phyloP scores from a whole-genome alignment of 495 filamentous ascomycete genomes.

The Cudoniella acicularis region DNA sequence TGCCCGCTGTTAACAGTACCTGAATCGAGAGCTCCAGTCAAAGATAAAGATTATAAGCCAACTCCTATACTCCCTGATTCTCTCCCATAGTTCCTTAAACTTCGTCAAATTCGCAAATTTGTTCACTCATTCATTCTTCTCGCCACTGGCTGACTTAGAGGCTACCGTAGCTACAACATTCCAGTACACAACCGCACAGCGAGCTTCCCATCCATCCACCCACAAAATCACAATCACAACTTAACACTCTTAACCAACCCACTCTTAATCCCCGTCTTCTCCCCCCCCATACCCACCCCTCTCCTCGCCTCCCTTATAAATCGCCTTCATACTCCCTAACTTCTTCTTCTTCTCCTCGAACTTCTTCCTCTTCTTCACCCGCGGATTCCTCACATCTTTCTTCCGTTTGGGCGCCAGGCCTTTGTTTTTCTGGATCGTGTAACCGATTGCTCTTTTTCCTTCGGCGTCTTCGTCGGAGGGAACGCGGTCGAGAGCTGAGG shows the following conservation, averaged over 20 bases:
- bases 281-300: conserved; percentile 86
- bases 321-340: conserved; percentile 71
- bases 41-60: no score
- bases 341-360: conserved; percentile 95
- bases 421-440: conserved; percentile 96
- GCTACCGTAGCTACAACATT: no score
- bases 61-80: no score
- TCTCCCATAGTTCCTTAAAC: no score
- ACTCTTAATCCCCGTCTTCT: conserved; percentile 93
- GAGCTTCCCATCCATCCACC: no score
- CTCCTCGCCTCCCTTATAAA: conserved; percentile 85
- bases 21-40: no score
- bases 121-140: no score
- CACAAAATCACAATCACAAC: no score
- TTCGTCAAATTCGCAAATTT: no score
- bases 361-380: conserved; percentile 96
- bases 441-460: conserved; percentile 85
- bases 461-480: conserved; percentile 60
- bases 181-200: no score
- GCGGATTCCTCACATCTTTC: conserved; percentile 90
- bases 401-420: conserved; percentile 82
- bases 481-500: conserved; percentile 48
- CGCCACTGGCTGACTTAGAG: no score
- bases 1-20: no score
- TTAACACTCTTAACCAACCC: conserved; percentile 91